These are phyloP conservation scores for Fusarium torulosum DNA, from an alignment of 2,329 filamentous ascomycete genomes.

Conservation along the genomic window DNA sequence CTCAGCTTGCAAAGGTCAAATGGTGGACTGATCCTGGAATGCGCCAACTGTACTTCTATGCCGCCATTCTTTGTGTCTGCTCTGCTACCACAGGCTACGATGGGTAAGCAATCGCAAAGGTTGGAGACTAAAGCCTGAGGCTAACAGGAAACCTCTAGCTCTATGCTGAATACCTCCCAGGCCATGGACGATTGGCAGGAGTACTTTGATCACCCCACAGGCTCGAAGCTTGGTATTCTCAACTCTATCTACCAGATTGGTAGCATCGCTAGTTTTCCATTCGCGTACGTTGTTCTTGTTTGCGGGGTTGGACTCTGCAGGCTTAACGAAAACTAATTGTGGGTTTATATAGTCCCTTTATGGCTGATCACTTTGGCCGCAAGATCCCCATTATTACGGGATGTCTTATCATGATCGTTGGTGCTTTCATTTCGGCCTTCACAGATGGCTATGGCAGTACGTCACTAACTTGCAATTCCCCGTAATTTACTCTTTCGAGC, in stretches of 20 bases:
- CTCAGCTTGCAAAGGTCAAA: constrained; percentile 65
- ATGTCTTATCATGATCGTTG: constrained; percentile 61
- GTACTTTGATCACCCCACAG: constrained; percentile 58
- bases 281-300: constrained; percentile 5
- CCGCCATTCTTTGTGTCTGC: constrained; percentile 65
- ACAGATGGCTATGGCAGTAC: constrained; percentile 58
- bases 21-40: constrained; percentile 70
- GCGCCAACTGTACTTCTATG: constrained; percentile 63
- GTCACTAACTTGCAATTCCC: constrained; percentile 28
- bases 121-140: too few relatives aligned
- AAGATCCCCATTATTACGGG: constrained; percentile 58
- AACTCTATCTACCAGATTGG: constrained; percentile 66
- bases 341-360: constrained; percentile 40
- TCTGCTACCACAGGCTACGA: constrained; percentile 74
- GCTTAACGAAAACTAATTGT: background rate
- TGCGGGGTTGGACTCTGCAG: background rate
- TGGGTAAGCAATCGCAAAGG: constrained; percentile 50
- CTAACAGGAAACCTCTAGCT: background rate
- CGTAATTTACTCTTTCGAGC: background rate
- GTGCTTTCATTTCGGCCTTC: constrained; percentile 58
- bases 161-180: constrained; percentile 69
- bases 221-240: constrained; percentile 59
- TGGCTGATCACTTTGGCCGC: constrained; percentile 60
- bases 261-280: constrained; percentile 28
- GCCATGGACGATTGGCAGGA: constrained; percentile 66